Evolutionary conservation across 768 basidiomycete species (phyloP).

Genomic region (Leucosporidium yakuticum): DNA sequence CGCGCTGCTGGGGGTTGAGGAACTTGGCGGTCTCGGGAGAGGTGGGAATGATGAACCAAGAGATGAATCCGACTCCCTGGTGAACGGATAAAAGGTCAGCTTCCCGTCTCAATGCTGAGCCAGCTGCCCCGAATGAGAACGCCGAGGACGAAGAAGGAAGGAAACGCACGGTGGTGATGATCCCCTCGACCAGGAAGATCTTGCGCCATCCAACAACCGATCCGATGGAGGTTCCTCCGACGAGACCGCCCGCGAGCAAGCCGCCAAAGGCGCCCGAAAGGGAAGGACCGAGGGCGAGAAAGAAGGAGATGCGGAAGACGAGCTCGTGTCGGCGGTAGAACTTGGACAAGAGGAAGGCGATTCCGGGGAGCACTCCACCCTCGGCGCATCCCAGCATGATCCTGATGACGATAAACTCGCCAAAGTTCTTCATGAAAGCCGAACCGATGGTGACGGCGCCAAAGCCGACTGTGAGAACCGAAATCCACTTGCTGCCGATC

Average conservation of each 20-base stretch:
- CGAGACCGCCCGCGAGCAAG: conserved; percentile 23
- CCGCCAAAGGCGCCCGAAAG: conserved; percentile 20
- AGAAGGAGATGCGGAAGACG: conserved; percentile 28
- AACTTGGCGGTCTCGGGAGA: conserved; percentile 64
- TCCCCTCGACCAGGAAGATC: conserved; percentile 25
- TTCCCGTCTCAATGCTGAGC: neutral
- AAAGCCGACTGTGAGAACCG: conserved; percentile 15
- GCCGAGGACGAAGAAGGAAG: too few species aligned
- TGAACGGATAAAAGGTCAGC: neutral
- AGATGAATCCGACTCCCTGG: conserved; percentile 51
- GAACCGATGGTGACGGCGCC: conserved; percentile 21
- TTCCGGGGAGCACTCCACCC: conserved; percentile 30
- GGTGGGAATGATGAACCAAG: conserved; percentile 58
- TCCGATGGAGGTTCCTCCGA: conserved; percentile 2
- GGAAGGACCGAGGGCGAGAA: conserved; percentile 28
- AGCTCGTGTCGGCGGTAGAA: conserved; percentile 25
- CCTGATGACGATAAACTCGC: conserved; percentile 20
- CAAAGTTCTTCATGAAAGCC: conserved; percentile 21
- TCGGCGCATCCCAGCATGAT: conserved; percentile 26
- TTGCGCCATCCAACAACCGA: conserved; percentile 25
- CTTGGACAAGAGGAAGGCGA: conserved; percentile 18
- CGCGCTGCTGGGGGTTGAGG: conserved; percentile 50
- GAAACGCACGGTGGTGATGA: conserved; percentile 13
- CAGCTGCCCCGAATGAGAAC: too few species aligned
- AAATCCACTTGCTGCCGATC: conserved; percentile 22